phyloP scores from a whole-genome alignment of 1,139 yeast genomes.

The Protomyces inouyei region DNA sequence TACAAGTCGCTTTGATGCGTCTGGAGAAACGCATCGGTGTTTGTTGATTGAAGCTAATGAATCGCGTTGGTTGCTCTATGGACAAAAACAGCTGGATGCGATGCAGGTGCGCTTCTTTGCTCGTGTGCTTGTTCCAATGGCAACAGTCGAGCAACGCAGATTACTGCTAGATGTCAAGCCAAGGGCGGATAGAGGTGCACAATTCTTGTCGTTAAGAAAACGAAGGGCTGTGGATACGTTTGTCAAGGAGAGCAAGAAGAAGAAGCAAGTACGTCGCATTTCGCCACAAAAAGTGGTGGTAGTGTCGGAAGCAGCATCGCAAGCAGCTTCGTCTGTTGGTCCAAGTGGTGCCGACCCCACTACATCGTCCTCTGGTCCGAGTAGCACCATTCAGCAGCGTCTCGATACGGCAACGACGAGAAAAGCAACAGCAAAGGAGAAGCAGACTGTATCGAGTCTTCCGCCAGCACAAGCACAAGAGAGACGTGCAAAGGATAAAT shows the following conservation, averaged over 20 bases:
- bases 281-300: background rate
- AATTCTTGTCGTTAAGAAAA: background rate
- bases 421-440: background rate
- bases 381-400: background rate
- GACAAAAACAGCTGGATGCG: background rate
- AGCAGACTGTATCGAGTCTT: background rate
- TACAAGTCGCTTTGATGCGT: background rate
- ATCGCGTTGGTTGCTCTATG: conserved; percentile 18
- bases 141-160: background rate
- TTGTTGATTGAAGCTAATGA: conserved; percentile 13
- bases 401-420: background rate
- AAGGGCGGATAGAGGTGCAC: background rate
- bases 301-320: background rate
- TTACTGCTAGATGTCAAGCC: background rate
- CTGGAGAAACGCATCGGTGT: conserved; percentile 6
- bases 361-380: background rate
- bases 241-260: background rate
- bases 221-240: background rate
- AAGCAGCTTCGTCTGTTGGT: too few relatives aligned
- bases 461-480: background rate
- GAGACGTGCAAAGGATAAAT: conserved; percentile 11
- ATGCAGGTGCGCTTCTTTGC: background rate
- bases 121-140: background rate
- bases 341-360: background rate
- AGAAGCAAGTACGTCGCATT: background rate